Evolutionary conservation across 1,139 yeast genomes (phyloP).

Genomic region (Yamadazyma pseudoaaseri): DNA sequence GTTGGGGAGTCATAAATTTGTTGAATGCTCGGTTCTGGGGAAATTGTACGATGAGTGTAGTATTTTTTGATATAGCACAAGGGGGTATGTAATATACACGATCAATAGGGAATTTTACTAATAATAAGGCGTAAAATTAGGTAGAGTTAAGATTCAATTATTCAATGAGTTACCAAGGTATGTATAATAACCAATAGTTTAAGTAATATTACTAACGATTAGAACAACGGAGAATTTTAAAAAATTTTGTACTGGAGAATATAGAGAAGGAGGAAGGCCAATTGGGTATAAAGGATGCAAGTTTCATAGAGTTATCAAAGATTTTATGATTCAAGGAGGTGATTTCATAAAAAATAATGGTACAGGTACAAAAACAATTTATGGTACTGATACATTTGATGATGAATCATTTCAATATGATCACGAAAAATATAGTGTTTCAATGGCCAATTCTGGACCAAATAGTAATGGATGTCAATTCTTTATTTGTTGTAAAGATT

Average conservation of each 20-base stretch:
- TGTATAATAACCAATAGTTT: too few relatives aligned
- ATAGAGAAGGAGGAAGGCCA: conserved; percentile 32
- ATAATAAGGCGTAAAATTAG: conserved; percentile 18
- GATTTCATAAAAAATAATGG: conserved; percentile 43
- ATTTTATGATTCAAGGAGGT: conserved; percentile 37
- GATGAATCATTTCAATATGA: conserved; percentile 34
- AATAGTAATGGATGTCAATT: conserved; percentile 37
- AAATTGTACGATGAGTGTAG: conserved; percentile 17
- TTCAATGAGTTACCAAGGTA: conserved; percentile 40
- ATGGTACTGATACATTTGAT: conserved; percentile 20
- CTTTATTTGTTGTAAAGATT: conserved; percentile 27
- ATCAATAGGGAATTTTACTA: too few relatives aligned
- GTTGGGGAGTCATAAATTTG: conserved; percentile 9
- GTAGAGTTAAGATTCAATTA: conserved; percentile 46
- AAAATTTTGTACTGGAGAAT: conserved; percentile 57
- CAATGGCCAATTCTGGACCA: conserved; percentile 37
- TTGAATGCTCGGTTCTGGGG: conserved; percentile 1
- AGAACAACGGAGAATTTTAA: conserved; percentile 53
- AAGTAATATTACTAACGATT: conserved; percentile 17
- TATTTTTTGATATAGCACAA: conserved; percentile 29
- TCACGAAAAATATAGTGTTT: conserved; percentile 24
- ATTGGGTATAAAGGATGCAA: conserved; percentile 20
- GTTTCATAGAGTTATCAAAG: conserved; percentile 29
- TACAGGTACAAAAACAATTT: conserved; percentile 35
- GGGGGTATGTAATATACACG: conserved; percentile 25